Base-by-base conservation (phyloP, 257 asterid species). In the Ehretia macrophylla region DNA sequence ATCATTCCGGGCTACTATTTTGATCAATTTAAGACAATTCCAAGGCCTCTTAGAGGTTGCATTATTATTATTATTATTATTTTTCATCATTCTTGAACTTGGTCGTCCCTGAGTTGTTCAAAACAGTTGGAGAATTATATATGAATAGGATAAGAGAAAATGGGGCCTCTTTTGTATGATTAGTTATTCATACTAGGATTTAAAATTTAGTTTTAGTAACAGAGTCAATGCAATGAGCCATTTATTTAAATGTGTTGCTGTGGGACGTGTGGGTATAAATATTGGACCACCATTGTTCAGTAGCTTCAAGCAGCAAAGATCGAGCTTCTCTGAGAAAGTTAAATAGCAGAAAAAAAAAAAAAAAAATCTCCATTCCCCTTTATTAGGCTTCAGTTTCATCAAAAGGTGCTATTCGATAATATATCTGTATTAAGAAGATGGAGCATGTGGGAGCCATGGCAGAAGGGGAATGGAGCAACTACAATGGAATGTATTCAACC, bases 401-500 rank as follows among this genome's bases (percentile, higher is more conserved):
- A 16, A 14, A 53, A 70, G 55, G 49, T 54, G n/a, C 23, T 12
- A 32, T 50, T 42, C 18, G 14, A 23, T 38, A 11, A n/a, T n/a
- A n/a, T n/a, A n/a, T n/a, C n/a, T 18, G 14, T 12, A 3, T 3
- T 1, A 5, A 23, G 17, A 11, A 12, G 19, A 85, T 82, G 90
- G 87, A 85, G 62, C 56, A 57, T 18, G 16, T 65, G 0, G 81
- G 69, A 60, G 71, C 72, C 35, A 55, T 74, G 10, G 44, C 52
- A 4, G 75, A 56, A 45, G 77, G 76, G 10, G 87, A 74, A 53
- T 84, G 92, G 92, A 69, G 50, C 67, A 67, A 50, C 67, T 54
- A 80, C 47, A 65, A 63, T 17, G 68, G 77, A 69, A 70, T 75
- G 68, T 71, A 65, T 51, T 68, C 67, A 20, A 20, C 37, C 14